Conservation (phyloP, 192 early-diverging fungal species). For the Coemansia sp. region DNA sequence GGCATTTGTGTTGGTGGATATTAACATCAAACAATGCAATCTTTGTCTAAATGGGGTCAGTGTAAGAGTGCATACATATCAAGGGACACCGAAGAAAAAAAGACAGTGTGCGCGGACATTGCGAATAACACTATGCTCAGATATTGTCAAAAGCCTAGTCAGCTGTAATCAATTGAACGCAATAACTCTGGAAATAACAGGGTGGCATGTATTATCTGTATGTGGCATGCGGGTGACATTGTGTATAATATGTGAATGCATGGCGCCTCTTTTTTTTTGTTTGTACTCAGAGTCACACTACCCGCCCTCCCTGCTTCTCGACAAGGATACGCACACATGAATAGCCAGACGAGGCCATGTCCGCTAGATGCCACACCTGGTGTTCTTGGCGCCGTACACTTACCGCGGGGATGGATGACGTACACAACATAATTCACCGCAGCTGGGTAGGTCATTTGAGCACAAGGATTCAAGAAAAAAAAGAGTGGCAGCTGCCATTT, state of each 20-base stretch:
- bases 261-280: background rate
- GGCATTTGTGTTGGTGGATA: background rate
- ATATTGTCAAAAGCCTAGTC: slow-evolving; percentile 4
- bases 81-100: background rate
- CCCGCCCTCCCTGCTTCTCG: background rate
- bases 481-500: background rate
- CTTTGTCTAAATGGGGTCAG: background rate
- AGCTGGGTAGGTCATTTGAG: background rate
- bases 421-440: background rate
- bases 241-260: background rate
- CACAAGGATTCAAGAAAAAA: background rate
- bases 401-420: background rate
- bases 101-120: slow-evolving; percentile 1
- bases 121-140: background rate
- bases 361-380: background rate
- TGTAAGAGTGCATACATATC: background rate
- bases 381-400: background rate
- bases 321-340: background rate
- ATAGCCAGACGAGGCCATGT: background rate
- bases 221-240: background rate
- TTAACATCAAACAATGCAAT: background rate
- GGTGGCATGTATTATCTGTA: background rate
- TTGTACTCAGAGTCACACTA: slow-evolving; percentile 1
- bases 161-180: slow-evolving; percentile 1
- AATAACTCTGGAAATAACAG: slow-evolving; percentile 6